A percentile compares a stretch with the other conserved stretches of the same genome.
phyloP scores from a whole-genome alignment of 2,329 filamentous ascomycete genomes.

The Hymenoscyphus albidus region DNA sequence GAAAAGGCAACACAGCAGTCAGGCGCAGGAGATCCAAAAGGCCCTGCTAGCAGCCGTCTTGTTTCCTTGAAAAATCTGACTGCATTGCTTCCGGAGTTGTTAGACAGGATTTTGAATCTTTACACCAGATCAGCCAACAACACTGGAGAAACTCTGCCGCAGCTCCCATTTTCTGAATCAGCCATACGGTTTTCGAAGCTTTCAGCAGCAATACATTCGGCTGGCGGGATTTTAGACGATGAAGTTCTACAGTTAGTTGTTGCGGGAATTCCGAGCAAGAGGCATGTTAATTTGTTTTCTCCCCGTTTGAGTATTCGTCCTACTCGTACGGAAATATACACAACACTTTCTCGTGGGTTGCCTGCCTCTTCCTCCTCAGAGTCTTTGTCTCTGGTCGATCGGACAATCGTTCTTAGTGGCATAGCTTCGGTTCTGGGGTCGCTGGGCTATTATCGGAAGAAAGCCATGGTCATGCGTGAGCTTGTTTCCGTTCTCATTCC shows the following conservation, averaged over 20 bases:
- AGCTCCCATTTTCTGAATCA: slow-evolving; percentile 67
- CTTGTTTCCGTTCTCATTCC: slow-evolving; percentile 78
- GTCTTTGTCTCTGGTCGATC: slow-evolving; percentile 67
- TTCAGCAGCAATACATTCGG: slow-evolving; percentile 62
- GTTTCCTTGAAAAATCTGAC: slow-evolving; percentile 50
- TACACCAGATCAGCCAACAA: slow-evolving; percentile 64
- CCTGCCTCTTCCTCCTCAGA: slow-evolving; percentile 62
- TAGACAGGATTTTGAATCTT: slow-evolving; percentile 69
- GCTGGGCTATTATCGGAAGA: slow-evolving; percentile 80
- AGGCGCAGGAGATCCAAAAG: slow-evolving; percentile 30
- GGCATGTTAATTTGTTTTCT: slow-evolving; percentile 42
- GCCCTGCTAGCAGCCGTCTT: slow-evolving; percentile 31
- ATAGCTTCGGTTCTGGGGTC: slow-evolving; percentile 81
- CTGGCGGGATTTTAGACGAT: slow-evolving; percentile 58
- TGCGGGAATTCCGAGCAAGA: slow-evolving; percentile 54
- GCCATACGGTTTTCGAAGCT: slow-evolving; percentile 71
- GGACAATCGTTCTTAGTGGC: slow-evolving; percentile 75
- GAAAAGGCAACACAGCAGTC: slow-evolving; percentile 32
- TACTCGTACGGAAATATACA: slow-evolving; percentile 60
- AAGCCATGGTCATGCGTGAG: slow-evolving; percentile 84
- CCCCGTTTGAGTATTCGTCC: slow-evolving; percentile 54
- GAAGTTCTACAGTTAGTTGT: slow-evolving; percentile 62
- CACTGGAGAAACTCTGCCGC: slow-evolving; percentile 65
- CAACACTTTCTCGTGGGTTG: slow-evolving; percentile 64
- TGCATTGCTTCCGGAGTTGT: slow-evolving; percentile 63